Evolutionary conservation across 2,329 filamentous ascomycete genomes (phyloP).

Genomic region (Fusarium pseudoanthophilum): DNA sequence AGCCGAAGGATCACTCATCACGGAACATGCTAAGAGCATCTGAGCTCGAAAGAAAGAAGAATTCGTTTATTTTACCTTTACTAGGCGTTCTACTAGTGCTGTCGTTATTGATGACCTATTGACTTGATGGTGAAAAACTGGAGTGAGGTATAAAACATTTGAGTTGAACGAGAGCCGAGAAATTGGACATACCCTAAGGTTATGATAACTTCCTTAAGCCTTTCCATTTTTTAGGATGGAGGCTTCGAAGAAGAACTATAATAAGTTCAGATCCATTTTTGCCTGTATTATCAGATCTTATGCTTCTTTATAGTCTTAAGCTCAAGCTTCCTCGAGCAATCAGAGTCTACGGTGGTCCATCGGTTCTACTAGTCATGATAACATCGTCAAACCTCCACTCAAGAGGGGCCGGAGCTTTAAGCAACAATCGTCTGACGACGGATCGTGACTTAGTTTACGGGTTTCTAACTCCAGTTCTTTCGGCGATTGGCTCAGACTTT

Average conservation of each 20-base stretch:
- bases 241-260: background rate
- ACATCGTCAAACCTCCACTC: conserved; percentile 4
- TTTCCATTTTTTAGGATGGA: too few relatives aligned
- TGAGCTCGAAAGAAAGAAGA: background rate
- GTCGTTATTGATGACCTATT: background rate
- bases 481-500: background rate
- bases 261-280: too few relatives aligned
- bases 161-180: background rate
- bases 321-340: background rate
- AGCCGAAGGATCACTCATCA: background rate
- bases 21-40: too few relatives aligned
- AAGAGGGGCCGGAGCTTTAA: background rate
- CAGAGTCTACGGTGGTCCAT: conserved; percentile 1
- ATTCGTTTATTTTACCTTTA: accelerated
- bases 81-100: accelerated
- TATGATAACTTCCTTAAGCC: too few relatives aligned
- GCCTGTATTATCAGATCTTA: background rate
- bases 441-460: background rate
- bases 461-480: background rate
- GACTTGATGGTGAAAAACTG: background rate
- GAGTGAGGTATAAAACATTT: too few relatives aligned
- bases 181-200: background rate
- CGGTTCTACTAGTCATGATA: conserved; percentile 7
- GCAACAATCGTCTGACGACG: background rate
- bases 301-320: background rate